Base-by-base conservation (phyloP, 2,329 filamentous ascomycete genomes). In the Fusarium sp. region DNA sequence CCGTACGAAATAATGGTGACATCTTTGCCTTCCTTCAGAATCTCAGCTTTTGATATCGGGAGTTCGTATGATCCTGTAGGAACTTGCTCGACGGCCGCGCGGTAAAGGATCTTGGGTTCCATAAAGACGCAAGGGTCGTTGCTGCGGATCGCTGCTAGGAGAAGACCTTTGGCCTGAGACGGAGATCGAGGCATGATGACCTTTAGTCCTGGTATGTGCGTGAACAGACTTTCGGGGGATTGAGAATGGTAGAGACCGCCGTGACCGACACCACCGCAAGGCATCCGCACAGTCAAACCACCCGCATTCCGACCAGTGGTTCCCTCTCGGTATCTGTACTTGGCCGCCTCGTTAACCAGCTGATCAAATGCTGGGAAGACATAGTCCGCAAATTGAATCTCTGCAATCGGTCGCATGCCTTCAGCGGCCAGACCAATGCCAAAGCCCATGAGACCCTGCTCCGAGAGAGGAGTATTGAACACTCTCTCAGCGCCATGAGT, bases 331-430 rank as follows among this genome's bases (percentile, higher is more conserved):
- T 92, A 97, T 53, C 93, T 84, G 72, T 91, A 90, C 78, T 97
- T 97, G 59, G 92, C 91, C 0, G 91, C 93, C 77, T 97, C 93
- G 71, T 97, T 97, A 72, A 97, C 92, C 29, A 97, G 85, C 79
- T 97, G 93, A 72, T 97, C 93, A 71, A 96, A 97, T 0, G 93
- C 93, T 3, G 93, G 93, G 74, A 89, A 97, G 51, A 97, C 88
- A 74, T 97, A 97, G 74, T 97, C 93, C 57, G 93, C 93, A 73
- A 97, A 97, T 75, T 97, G 93, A 52, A 97, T 93, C 80, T 99
- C 95, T 1, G 94, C 94, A 24, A 98, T 86, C 0, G 95, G 92
- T 54, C 90, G 90, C 91, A 97, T 93, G 24, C 94, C 94, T 79
- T 97, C 91, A 7, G 92, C 91, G 0, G 94, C 93, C 32, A 89